phyloP scores from a whole-genome alignment of 2,329 filamentous ascomycete species.

The Colletotrichum siamense region DNA sequence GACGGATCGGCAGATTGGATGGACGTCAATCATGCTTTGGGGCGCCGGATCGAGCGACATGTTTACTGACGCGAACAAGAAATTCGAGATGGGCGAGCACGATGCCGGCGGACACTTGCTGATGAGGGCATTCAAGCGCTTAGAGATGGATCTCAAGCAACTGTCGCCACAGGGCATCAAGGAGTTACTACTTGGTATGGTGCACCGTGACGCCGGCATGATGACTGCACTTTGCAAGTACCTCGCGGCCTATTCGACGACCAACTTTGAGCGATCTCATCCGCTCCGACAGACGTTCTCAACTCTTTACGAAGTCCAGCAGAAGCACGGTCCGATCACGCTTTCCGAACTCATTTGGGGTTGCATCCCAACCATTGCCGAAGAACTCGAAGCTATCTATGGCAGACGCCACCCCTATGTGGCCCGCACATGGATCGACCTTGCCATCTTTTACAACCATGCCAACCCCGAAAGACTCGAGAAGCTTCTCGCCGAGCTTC shows the following conservation, averaged over 20 bases:
- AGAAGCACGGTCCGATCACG: constrained; percentile 47
- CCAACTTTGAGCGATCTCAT: constrained; percentile 47
- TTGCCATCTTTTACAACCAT: constrained; percentile 45
- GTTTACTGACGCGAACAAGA: constrained; percentile 48
- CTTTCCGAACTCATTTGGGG: constrained; percentile 49
- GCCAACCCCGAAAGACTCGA: constrained; percentile 39
- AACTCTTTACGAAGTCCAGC: constrained; percentile 49
- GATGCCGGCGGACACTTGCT: constrained; percentile 44
- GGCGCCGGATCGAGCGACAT: constrained; percentile 49
- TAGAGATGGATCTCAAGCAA: constrained; percentile 47
- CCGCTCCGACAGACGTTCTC: constrained; percentile 48
- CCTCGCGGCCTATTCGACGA: constrained; percentile 47
- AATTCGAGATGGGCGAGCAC: constrained; percentile 44
- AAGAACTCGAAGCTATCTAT: constrained; percentile 50
- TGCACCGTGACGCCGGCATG: constrained; percentile 47
- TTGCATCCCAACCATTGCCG: constrained; percentile 45
- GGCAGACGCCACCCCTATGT: constrained; percentile 48
- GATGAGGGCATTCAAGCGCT: constrained; percentile 48
- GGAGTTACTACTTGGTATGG: constrained; percentile 49
- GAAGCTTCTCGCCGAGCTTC: constrained; percentile 43
- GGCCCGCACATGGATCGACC: constrained; percentile 46
- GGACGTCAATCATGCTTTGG: constrained; percentile 48
- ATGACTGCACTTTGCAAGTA: constrained; percentile 53
- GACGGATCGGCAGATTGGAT: constrained; percentile 40
- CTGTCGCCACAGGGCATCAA: constrained; percentile 48